A percentile compares a stretch with the other conserved stretches of the same genome.
Evolutionary conservation across 2,329 filamentous ascomycete genomes (phyloP).

Genomic region (Didymella arachidicola): DNA sequence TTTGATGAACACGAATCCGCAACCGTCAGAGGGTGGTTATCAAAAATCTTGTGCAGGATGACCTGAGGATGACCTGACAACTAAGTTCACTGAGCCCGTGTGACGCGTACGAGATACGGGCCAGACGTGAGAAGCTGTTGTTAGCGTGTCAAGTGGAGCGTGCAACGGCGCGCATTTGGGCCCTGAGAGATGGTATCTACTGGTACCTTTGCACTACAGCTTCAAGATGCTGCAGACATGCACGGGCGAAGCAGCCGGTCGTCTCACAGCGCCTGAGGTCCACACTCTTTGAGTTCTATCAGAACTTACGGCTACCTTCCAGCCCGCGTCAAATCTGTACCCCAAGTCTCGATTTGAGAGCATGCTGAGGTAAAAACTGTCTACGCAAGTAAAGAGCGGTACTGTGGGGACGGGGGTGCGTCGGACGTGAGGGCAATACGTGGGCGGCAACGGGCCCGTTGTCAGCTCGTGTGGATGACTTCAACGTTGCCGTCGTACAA

Average conservation of each 20-base stretch:
- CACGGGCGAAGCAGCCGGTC: slow-evolving; percentile 4
- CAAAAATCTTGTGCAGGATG: background rate
- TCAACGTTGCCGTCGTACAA: slow-evolving; percentile 7
- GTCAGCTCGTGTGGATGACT: background rate
- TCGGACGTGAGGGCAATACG: slow-evolving; percentile 6
- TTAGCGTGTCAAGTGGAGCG: background rate
- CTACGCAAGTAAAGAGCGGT: slow-evolving; percentile 15
- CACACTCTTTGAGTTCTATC: background rate
- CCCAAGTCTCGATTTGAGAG: background rate
- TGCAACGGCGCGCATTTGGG: slow-evolving; percentile 2
- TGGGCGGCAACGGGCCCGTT: slow-evolving; percentile 13
- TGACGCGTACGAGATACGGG: background rate
- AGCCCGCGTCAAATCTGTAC: background rate
- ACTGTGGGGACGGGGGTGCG: slow-evolving; percentile 10
- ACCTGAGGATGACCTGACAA: background rate
- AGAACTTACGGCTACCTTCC: background rate
- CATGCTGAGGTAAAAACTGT: background rate
- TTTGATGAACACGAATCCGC: slow-evolving; percentile 3
- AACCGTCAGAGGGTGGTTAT: background rate
- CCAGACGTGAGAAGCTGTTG: slow-evolving; percentile 1
- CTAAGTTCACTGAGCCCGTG: background rate
- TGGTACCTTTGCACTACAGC: slow-evolving; percentile 6
- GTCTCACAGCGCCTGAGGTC: background rate
- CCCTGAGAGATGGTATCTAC: background rate
- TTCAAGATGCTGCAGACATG: slow-evolving; percentile 1